A percentile compares a stretch with the other conserved stretches of the same genome.
These are phyloP conservation scores for Sarocladiaceae sp. DNA, from an alignment of 2,329 filamentous ascomycete species.

Conservation along the genomic window DNA sequence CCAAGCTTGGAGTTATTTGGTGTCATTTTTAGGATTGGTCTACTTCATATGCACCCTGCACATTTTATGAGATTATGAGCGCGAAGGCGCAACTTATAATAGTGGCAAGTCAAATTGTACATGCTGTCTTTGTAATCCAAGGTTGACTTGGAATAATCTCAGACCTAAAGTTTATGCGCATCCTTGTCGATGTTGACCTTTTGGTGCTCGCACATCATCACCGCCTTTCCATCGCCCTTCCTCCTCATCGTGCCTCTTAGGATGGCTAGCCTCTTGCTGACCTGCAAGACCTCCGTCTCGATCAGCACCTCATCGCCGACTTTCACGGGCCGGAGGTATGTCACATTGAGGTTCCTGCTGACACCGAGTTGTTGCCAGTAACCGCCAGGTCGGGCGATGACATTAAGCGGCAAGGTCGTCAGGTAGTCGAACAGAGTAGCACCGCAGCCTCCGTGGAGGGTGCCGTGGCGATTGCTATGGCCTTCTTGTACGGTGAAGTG, in stretches of 20 bases:
- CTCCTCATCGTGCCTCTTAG: conserved; percentile 52
- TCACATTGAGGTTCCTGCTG: conserved; percentile 60
- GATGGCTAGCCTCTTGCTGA: conserved; percentile 50
- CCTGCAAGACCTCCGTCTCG: conserved; percentile 53
- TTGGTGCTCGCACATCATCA: conserved; percentile 59
- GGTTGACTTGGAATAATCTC: too few species aligned
- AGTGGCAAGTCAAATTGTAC: background rate
- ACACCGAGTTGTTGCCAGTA: conserved; percentile 62
- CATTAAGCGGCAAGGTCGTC: conserved; percentile 54
- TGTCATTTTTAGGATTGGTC: too few species aligned
- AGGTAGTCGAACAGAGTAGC: conserved; percentile 65
- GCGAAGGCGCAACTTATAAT: background rate
- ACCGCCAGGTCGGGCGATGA: conserved; percentile 49
- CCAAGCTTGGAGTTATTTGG: background rate
- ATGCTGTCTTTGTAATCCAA: too few species aligned
- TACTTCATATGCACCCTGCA: too few species aligned
- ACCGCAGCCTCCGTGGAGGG: conserved; percentile 59
- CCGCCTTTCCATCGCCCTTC: conserved; percentile 45
- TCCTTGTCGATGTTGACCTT: conserved; percentile 57
- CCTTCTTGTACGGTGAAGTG: conserved; percentile 42
- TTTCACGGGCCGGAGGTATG: conserved; percentile 61
- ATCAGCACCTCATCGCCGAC: conserved; percentile 46
- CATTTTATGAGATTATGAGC: background rate
- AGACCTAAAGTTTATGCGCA: conserved; percentile 18
- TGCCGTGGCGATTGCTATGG: conserved; percentile 50